Base-by-base conservation (phyloP, 148 eudicot species). In the Fallopia convolvulus region DNA sequence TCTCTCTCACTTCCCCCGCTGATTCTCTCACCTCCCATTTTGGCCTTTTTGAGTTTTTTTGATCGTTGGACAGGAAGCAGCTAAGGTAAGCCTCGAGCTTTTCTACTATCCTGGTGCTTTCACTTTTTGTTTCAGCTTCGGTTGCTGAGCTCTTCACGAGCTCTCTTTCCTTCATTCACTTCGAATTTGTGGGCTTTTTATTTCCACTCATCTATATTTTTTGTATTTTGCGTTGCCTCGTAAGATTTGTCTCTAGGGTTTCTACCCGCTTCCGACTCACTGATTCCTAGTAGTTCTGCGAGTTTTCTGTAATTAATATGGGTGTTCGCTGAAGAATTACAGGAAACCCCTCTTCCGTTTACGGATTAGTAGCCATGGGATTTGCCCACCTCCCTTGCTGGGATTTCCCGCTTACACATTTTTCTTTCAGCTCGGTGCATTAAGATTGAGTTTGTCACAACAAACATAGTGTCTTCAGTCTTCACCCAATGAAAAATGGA, bases 31-130 rank as follows among this genome's bases (percentile, higher is more conserved):
- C 72, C n/a, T 36, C 44, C 46, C 70, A 65, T 65, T 65, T 13
- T 44, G 47, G 5, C 13, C 68, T 7, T 60, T 23, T 11, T 13
- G 32, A 18, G 1, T 32, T 65, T 11, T 65, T 11, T 17, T 39
- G 72, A 68, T 68, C 72, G 21, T 39, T 30, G 44, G 20, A 68
- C 20, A 2, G 44, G 21, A 33, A 68, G 44, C 72, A 68, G 42
- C 72, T n/a, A 39, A 68, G 72, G 72, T 68, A 39, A 68, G 21
- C 33, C 21, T 65, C 70, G 70, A 65, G 70, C 70, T 68, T 39
- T 36, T 14, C 44, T 63, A 32, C 70, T 63, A 63, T 23, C 39
- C 15, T 4, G 15, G 70, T 26, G 70, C 70, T 30, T 63, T 32
- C 9, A 63, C 30, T 63, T 32, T 32, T 26, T 63, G 66, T 23